Percentiles rank a stretch among this genome's conserved stretches.
These are phyloP conservation scores for Lineolata rhizophorae DNA, from an alignment of 495 filamentous ascomycete species.

Conservation along the genomic window DNA sequence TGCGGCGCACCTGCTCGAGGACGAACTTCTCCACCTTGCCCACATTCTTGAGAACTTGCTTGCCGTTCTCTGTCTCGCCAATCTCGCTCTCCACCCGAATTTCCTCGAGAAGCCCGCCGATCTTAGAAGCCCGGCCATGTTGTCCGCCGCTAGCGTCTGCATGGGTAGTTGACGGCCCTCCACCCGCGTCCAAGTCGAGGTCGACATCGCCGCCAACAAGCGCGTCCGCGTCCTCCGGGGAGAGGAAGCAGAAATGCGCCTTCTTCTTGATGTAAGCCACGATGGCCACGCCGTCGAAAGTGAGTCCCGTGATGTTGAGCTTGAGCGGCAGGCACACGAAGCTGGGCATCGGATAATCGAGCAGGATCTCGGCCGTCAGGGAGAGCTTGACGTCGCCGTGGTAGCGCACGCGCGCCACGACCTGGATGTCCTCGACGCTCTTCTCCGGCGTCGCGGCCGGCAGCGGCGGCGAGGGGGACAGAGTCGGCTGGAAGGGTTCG, in stretches of 20 bases:
- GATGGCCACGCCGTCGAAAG: constrained; percentile 84
- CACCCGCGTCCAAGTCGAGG: constrained; percentile 21
- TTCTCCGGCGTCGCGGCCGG: constrained; percentile 12
- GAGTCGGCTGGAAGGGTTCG: constrained; percentile 3
- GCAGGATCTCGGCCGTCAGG: constrained; percentile 77
- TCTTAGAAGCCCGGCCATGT: constrained; percentile 22
- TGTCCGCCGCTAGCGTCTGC: constrained; percentile 4
- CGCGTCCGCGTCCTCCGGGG: constrained; percentile 62
- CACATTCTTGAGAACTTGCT: constrained; percentile 91
- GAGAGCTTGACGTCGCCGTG: constrained; percentile 65
- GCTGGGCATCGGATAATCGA: constrained; percentile 94
- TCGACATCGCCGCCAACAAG: constrained; percentile 12
- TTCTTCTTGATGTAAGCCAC: constrained; percentile 68
- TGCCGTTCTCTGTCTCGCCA: constrained; percentile 69
- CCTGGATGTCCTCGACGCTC: constrained; percentile 46
- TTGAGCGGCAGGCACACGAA: constrained; percentile 86
- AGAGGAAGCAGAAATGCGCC: constrained; percentile 80
- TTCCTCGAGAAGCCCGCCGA: constrained; percentile 65
- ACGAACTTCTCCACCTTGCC: constrained; percentile 97
- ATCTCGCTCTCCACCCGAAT: constrained; percentile 96
- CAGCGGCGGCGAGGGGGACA: constrained; percentile 11
- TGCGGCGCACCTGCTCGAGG: constrained; percentile 82
- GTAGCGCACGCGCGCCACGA: constrained; percentile 76
- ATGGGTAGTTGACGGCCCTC: constrained; percentile 1
- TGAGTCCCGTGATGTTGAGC: constrained; percentile 79